Percentiles rank a stretch among this genome's conserved stretches.
Evolutionary conservation across 2,329 filamentous ascomycete genomes (phyloP).

Genomic region (Hypoxylon sp.): DNA sequence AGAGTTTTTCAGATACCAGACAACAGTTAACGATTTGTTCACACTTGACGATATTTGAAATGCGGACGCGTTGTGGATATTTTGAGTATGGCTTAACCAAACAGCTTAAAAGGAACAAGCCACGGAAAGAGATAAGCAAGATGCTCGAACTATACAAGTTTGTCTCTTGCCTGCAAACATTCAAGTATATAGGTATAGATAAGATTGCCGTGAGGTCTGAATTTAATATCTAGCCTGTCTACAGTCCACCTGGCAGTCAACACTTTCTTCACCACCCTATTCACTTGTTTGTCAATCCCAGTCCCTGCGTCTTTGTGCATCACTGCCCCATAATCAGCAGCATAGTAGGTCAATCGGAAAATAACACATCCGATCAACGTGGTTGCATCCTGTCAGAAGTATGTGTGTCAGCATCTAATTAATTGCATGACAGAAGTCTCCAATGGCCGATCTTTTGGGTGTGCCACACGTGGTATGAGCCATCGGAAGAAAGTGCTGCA

Average conservation of each 20-base stretch:
- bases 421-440: conserved; percentile 8
- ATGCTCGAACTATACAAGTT: not conserved
- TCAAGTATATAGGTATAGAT: too few species aligned
- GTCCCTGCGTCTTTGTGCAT: conserved; percentile 28
- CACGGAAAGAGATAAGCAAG: not conserved
- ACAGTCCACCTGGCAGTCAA: not conserved
- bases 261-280: conserved; percentile 22
- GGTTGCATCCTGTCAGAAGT: not conserved
- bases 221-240: conserved; percentile 31
- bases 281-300: conserved; percentile 4
- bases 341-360: conserved; percentile 27
- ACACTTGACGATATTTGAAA: too few species aligned
- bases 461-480: conserved; percentile 23
- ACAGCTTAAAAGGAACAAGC: not conserved
- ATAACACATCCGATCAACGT: conserved; percentile 23
- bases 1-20: not conserved
- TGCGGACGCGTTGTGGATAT: not conserved
- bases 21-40: too few species aligned
- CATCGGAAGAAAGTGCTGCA: conserved; percentile 30
- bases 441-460: conserved; percentile 16
- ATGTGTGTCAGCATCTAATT: conserved; percentile 11
- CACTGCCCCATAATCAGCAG: conserved; percentile 4
- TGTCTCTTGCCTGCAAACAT: conserved; percentile 1
- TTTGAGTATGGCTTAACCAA: not conserved
- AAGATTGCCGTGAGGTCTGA: conserved; percentile 40